These are phyloP conservation scores for Gonapodya prolifera DNA, from an alignment of 192 early-diverging fungal genomes.

Conservation along the genomic window DNA sequence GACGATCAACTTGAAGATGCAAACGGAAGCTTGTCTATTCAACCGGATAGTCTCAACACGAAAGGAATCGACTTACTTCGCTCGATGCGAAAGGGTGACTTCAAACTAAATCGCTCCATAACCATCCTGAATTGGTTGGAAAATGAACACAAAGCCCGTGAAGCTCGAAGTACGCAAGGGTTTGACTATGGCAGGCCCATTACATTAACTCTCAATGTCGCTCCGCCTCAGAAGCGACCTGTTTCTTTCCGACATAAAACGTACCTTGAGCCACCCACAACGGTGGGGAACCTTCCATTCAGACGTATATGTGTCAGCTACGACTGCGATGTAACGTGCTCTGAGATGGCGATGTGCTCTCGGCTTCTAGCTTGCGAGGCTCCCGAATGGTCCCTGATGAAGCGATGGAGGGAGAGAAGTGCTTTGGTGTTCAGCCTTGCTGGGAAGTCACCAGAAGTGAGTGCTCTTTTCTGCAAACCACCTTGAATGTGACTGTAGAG, in stretches of 20 bases:
- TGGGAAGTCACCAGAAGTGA: slow-evolving; percentile 1
- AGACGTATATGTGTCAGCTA: slow-evolving; percentile 83
- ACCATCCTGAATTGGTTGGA: not conserved
- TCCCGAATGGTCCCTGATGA: slow-evolving; percentile 70
- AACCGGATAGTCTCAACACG: not conserved
- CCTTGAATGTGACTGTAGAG: too few relatives aligned
- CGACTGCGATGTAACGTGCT: slow-evolving; percentile 93
- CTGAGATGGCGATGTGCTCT: slow-evolving; percentile 69
- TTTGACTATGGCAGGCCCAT: not conserved
- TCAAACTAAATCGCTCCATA: slow-evolving; percentile 7
- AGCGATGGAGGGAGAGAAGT: slow-evolving; percentile 74
- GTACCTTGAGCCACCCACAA: slow-evolving; percentile 91
- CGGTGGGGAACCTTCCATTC: slow-evolving; percentile 96
- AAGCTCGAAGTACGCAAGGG: not conserved
- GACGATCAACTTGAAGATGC: too few relatives aligned
- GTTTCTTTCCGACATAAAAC: slow-evolving; percentile 70
- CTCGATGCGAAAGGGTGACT: slow-evolving; percentile 2
- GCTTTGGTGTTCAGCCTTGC: slow-evolving; percentile 79
- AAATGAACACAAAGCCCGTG: not conserved
- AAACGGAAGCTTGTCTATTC: not conserved
- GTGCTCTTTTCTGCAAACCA: too few relatives aligned
- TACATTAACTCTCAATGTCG: not conserved
- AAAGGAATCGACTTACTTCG: not conserved
- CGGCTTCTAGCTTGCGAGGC: slow-evolving; percentile 19
- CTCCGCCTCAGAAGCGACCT: slow-evolving; percentile 12